A percentile compares a stretch with the other conserved stretches of the same genome.
phyloP scores from a whole-genome alignment of 805 yeast genomes.

The baker's yeast (Saccharomyces cerevisiae) region DNA sequence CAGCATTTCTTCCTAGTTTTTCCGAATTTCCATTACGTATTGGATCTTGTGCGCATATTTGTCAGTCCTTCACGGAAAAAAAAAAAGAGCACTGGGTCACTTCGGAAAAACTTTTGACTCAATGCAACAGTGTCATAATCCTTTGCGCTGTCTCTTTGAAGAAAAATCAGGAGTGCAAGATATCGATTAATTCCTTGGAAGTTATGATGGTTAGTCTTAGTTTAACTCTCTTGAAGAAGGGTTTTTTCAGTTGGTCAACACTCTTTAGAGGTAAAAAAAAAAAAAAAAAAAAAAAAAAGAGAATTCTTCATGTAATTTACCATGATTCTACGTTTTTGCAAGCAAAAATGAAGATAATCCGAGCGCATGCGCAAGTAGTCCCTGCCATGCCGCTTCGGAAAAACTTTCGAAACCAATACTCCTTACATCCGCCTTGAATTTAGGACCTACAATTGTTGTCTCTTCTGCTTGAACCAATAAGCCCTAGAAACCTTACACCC shows the following conservation, averaged over 20 bases:
- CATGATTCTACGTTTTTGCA: background rate
- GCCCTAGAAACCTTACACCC: background rate
- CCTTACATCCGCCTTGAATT: background rate
- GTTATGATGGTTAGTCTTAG: background rate
- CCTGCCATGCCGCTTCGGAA: background rate
- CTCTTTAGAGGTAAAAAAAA: too few relatives aligned
- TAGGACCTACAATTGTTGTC: background rate
- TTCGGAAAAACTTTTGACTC: background rate
- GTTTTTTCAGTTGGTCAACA: too few relatives aligned
- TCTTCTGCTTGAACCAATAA: background rate
- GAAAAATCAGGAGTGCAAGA: too few relatives aligned
- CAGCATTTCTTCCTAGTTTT: background rate
- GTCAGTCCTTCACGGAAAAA: constrained; percentile 38
- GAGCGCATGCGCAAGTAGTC: background rate
- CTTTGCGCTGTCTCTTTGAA: too few relatives aligned
- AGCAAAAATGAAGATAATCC: background rate
- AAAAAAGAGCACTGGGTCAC: background rate
- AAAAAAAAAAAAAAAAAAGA: background rate
- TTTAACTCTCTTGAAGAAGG: background rate
- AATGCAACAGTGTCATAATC: background rate
- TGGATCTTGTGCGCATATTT: constrained; percentile 54
- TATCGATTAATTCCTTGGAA: background rate
- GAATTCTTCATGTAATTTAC: background rate
- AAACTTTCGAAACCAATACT: background rate
- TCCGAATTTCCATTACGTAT: background rate